phyloP scores from a whole-genome alignment of 139 green algal species.

The Chlorella sp. region DNA sequence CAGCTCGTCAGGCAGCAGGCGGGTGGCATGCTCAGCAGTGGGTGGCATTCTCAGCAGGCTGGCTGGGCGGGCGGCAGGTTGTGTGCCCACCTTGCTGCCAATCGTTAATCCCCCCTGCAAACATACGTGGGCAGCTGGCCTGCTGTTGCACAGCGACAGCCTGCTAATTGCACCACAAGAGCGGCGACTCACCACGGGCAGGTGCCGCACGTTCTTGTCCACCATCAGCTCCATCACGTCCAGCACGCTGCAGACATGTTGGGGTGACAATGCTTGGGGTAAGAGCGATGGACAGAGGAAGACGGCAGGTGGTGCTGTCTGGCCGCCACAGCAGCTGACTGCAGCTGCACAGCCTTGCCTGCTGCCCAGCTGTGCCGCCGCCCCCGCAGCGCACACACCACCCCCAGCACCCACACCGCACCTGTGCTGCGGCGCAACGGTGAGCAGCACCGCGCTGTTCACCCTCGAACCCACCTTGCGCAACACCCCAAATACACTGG shows the following conservation, averaged over 20 bases:
- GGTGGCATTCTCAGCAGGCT: too few relatives aligned
- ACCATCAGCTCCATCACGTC: constrained; percentile 72
- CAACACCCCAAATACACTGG: neutral
- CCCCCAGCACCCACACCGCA: neutral
- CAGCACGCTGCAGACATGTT: constrained; percentile 42
- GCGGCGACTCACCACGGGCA: constrained; percentile 62
- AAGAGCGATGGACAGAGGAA: neutral
- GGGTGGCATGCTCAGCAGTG: too few relatives aligned
- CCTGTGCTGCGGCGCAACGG: constrained; percentile 56
- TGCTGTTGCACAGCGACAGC: neutral
- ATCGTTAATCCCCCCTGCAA: too few relatives aligned
- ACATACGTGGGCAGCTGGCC: neutral
- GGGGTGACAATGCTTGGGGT: too few relatives aligned
- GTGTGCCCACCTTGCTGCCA: too few relatives aligned
- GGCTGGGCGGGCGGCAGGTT: too few relatives aligned
- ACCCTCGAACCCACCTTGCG: constrained; percentile 64
- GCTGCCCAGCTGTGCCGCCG: too few relatives aligned
- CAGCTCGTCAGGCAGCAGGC: too few relatives aligned
- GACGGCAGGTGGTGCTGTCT: neutral
- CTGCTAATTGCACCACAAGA: too few relatives aligned
- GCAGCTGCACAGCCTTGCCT: too few relatives aligned
- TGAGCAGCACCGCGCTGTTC: constrained; percentile 44
- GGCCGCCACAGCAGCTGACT: neutral
- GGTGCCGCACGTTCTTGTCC: constrained; percentile 67
- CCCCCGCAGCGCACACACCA: neutral